Evolutionary conservation across 441 rosid species (phyloP).

Genomic region (Breynia disticha): DNA sequence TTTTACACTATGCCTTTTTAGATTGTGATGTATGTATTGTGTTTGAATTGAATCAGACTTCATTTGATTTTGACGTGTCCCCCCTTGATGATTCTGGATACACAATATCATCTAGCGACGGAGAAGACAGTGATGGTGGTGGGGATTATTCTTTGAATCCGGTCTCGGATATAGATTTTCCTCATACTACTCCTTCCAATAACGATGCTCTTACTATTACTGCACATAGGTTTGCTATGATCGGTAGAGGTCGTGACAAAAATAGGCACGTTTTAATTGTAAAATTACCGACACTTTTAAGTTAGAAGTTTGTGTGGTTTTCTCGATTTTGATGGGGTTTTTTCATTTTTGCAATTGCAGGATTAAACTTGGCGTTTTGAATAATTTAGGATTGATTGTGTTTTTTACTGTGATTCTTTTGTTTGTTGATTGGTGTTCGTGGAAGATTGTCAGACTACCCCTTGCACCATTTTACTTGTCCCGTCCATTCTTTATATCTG

Average conservation of each 20-base stretch:
- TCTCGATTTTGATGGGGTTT: constrained; percentile 5
- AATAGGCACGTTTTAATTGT: constrained; percentile 41
- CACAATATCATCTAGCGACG: constrained; percentile 63
- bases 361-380: constrained; percentile 53
- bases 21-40: not conserved
- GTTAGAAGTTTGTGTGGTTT: not conserved
- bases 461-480: constrained; percentile 61
- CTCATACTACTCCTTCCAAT: constrained; percentile 30
- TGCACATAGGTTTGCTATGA: constrained; percentile 54
- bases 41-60: not conserved
- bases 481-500: constrained; percentile 56
- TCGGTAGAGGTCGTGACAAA: constrained; percentile 42
- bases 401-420: constrained; percentile 48
- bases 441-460: constrained; percentile 91
- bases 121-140: constrained; percentile 76
- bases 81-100: constrained; percentile 37
- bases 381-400: constrained; percentile 48
- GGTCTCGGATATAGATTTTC: constrained; percentile 45
- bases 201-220: constrained; percentile 46
- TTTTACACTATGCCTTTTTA: not conserved
- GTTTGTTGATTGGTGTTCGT: constrained; percentile 70
- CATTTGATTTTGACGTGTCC: constrained; percentile 21
- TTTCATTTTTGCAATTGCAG: constrained; percentile 30
- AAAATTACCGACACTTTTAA: not conserved
- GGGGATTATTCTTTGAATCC: constrained; percentile 55